phyloP scores from a whole-genome alignment of 2,329 filamentous ascomycete species.

The Fusarium sp. region DNA sequence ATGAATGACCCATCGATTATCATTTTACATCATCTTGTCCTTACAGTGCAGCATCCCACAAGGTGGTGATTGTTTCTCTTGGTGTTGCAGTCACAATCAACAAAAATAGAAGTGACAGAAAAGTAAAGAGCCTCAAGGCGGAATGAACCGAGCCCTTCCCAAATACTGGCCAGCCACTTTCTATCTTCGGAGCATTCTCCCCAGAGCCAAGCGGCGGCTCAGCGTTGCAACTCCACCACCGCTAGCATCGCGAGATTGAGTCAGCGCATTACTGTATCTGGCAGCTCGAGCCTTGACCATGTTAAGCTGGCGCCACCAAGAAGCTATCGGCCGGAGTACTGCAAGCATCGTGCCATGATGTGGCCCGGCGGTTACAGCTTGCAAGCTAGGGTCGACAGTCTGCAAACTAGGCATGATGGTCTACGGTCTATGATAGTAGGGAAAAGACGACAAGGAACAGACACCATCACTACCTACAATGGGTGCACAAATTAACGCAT shows the following conservation, averaged over 20 bases:
- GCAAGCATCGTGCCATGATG: background rate
- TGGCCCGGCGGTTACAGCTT: background rate
- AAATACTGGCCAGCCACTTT: constrained; percentile 16
- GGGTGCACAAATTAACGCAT: background rate
- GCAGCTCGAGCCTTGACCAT: background rate
- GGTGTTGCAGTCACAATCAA: constrained; percentile 4
- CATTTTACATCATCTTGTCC: constrained; percentile 6
- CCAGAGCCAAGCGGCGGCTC: constrained; percentile 3
- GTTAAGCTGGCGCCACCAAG: constrained; percentile 9
- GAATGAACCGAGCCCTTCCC: constrained; percentile 19
- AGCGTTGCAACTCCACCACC: constrained; percentile 6
- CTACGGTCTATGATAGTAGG: background rate
- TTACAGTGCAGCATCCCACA: background rate
- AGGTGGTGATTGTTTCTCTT: background rate
- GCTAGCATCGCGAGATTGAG: constrained; percentile 12
- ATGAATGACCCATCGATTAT: constrained; percentile 22
- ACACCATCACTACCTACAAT: constrained; percentile 6
- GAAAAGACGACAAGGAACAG: background rate
- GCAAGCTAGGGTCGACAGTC: background rate
- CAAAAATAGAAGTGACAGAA: background rate
- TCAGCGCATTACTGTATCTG: constrained; percentile 24
- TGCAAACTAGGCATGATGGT: background rate
- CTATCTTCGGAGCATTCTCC: constrained; percentile 1
- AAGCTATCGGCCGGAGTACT: background rate
- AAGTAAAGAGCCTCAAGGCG: constrained; percentile 11